These are phyloP conservation scores for Nothophoma quercina DNA, from an alignment of 2,329 filamentous ascomycete species.

Conservation along the genomic window DNA sequence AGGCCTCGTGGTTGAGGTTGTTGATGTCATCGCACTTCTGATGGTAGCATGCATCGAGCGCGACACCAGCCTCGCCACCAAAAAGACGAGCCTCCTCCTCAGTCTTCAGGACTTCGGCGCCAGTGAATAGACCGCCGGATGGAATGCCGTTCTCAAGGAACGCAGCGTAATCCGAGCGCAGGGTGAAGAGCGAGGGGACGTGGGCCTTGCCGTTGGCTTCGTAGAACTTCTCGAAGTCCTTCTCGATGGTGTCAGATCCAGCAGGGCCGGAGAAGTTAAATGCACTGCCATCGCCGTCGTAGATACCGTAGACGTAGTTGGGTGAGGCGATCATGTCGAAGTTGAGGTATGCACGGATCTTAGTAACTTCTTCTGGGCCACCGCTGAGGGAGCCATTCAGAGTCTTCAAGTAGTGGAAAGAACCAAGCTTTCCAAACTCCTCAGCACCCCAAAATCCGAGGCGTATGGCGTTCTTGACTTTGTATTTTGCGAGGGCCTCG, in stretches of 20 bases:
- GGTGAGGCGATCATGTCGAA: conserved; percentile 54
- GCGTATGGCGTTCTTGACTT: conserved; percentile 50
- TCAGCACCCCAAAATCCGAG: conserved; percentile 53
- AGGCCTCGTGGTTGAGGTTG: conserved; percentile 49
- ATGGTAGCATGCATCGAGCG: conserved; percentile 51
- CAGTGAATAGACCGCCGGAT: conserved; percentile 51
- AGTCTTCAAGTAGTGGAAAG: conserved; percentile 48
- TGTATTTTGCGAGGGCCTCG: conserved; percentile 50
- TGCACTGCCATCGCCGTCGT: conserved; percentile 49
- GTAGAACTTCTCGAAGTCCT: conserved; percentile 48
- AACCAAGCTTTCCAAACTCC: conserved; percentile 52
- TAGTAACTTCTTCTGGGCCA: conserved; percentile 40
- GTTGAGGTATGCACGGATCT: conserved; percentile 53
- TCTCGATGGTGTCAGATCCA: conserved; percentile 47
- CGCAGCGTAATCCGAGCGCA: conserved; percentile 52
- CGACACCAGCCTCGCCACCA: conserved; percentile 48
- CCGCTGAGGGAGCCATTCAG: conserved; percentile 45
- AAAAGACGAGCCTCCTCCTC: conserved; percentile 46
- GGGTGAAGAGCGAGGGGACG: conserved; percentile 47
- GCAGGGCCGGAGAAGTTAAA: conserved; percentile 49
- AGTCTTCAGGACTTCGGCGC: conserved; percentile 52
- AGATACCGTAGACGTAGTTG: conserved; percentile 51
- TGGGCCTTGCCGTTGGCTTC: conserved; percentile 40
- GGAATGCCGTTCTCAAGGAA: conserved; percentile 52
- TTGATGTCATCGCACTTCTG: conserved; percentile 46